Evolutionary conservation across 768 basidiomycete genomes (phyloP).

Genomic region (Clitopilus passeckerianus): DNA sequence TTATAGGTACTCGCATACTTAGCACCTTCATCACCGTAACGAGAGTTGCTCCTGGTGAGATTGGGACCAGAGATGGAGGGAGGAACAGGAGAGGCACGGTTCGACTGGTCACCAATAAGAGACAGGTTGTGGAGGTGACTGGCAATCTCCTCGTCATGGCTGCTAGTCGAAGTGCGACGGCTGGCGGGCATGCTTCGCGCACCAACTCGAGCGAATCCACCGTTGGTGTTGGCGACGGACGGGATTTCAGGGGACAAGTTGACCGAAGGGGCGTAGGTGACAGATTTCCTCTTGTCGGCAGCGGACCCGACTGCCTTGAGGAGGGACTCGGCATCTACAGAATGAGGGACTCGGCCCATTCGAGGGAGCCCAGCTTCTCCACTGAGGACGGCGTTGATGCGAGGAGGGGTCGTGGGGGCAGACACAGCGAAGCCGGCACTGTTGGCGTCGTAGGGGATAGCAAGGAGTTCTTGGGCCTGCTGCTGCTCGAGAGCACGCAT

Average conservation of each 20-base stretch:
- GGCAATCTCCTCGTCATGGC: conserved; percentile 79
- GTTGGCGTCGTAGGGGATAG: conserved; percentile 57
- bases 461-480: conserved; percentile 82
- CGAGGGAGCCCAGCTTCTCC: conserved; percentile 45
- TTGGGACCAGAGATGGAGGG: conserved; percentile 48
- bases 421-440: conserved; percentile 68
- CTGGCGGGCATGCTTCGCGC: conserved; percentile 94
- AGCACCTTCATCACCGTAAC: conserved; percentile 52
- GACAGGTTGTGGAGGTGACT: conserved; percentile 71
- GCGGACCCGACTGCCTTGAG: conserved; percentile 65
- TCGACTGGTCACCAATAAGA: conserved; percentile 58
- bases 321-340: conserved; percentile 57
- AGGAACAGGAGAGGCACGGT: conserved; percentile 50
- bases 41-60: conserved; percentile 43
- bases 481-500: conserved; percentile 92
- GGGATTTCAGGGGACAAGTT: conserved; percentile 68
- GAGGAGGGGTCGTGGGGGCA: conserved; percentile 84
- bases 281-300: conserved; percentile 82
- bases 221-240: conserved; percentile 35
- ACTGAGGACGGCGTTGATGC: conserved; percentile 66
- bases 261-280: conserved; percentile 77
- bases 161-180: conserved; percentile 83
- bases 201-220: conserved; percentile 65
- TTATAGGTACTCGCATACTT: conserved; percentile 66
- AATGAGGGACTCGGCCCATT: conserved; percentile 39